A percentile compares a stretch with the other conserved stretches of the same genome.
Conservation (phyloP, 805 yeast genomes). For the Clavispora fructus region DNA sequence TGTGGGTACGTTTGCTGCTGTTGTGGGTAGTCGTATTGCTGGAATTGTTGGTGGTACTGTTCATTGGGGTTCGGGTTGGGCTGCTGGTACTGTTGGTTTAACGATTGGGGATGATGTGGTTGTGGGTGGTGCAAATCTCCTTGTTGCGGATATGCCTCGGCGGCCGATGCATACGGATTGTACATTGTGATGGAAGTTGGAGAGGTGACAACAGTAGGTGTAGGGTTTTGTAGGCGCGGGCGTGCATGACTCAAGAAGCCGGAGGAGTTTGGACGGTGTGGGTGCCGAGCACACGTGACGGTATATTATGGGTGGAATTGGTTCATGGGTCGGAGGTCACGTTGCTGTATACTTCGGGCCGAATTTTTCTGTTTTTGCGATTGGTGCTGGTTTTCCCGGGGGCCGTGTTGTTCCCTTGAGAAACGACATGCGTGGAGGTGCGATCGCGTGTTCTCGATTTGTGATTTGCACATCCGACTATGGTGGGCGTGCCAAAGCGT, state of each 20-base stretch:
- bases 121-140: constrained; percentile 15
- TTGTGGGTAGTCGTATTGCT: constrained; percentile 9
- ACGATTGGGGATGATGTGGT: constrained; percentile 12
- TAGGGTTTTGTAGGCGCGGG: constrained; percentile 1
- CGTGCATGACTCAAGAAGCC: not conserved
- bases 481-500: too few relatives aligned
- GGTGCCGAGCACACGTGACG: too few relatives aligned
- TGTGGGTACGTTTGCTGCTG: constrained; percentile 20
- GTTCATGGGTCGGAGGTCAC: too few relatives aligned
- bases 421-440: too few relatives aligned
- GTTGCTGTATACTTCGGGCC: too few relatives aligned
- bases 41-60: constrained; percentile 15
- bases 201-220: not conserved
- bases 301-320: too few relatives aligned
- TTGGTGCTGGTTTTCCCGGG: too few relatives aligned
- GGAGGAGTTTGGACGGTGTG: too few relatives aligned
- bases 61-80: constrained; percentile 20
- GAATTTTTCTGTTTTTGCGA: too few relatives aligned
- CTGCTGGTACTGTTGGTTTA: constrained; percentile 17
- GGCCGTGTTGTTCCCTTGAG: too few relatives aligned
- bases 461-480: too few relatives aligned
- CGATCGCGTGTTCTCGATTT: too few relatives aligned
- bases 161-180: constrained; percentile 33
- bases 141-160: constrained; percentile 10
- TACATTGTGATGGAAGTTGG: constrained; percentile 22